A percentile compares a stretch with the other conserved stretches of the same genome.
These are phyloP conservation scores for Cercospora beticola DNA, from an alignment of 2,329 filamentous ascomycete species.

Conservation along the genomic window DNA sequence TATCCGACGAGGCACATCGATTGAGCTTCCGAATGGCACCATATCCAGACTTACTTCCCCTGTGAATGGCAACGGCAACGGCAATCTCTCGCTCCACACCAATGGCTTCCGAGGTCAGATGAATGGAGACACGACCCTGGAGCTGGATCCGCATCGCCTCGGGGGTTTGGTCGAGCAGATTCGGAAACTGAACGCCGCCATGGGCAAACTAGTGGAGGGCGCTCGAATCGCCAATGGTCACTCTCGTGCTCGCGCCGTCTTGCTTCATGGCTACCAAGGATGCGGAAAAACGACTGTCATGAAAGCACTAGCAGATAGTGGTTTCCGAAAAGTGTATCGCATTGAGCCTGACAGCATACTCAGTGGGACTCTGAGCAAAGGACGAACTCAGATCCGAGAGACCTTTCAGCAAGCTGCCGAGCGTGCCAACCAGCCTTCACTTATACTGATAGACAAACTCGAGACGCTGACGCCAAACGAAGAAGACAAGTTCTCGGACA, in stretches of 20 bases:
- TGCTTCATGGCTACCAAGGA: conserved; percentile 78
- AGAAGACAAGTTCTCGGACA: conserved; percentile 43
- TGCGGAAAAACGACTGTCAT: conserved; percentile 82
- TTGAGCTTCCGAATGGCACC: background rate
- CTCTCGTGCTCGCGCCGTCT: conserved; percentile 52
- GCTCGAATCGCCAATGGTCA: conserved; percentile 6
- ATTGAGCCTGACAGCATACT: conserved; percentile 50
- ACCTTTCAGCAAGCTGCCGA: conserved; percentile 68
- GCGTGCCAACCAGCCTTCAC: conserved; percentile 63
- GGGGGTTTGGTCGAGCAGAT: conserved; percentile 68
- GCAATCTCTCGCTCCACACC: background rate
- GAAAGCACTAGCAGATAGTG: conserved; percentile 59
- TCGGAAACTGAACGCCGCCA: conserved; percentile 65
- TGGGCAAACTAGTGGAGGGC: conserved; percentile 43
- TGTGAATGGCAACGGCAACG: background rate
- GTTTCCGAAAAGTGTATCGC: conserved; percentile 69
- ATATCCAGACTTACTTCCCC: background rate
- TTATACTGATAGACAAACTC: conserved; percentile 77
- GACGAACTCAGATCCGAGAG: conserved; percentile 57
- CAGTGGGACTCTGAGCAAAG: conserved; percentile 44
- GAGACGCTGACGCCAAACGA: conserved; percentile 66
- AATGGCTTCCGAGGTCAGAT: background rate
- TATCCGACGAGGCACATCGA: background rate
- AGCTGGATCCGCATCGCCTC: conserved; percentile 51
- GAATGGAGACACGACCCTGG: background rate